Conservation (phyloP, 768 basidiomycete species). For the Macrocybe gigantea region DNA sequence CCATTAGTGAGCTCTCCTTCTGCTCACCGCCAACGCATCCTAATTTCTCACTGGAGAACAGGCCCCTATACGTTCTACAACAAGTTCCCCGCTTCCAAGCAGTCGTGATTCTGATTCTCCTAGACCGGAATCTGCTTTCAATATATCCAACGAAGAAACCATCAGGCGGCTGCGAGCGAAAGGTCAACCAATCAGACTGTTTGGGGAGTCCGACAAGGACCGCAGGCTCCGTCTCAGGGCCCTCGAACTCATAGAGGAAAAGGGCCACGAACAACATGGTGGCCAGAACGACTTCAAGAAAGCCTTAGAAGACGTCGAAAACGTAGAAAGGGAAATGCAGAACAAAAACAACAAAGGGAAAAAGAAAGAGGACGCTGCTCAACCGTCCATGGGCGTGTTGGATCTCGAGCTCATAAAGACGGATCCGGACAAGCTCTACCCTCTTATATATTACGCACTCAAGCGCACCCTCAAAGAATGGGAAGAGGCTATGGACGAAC, state of each 20-base stretch:
- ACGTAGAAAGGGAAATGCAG: conserved; percentile 60
- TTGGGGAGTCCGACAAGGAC: conserved; percentile 95
- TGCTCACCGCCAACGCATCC: conserved; percentile 10
- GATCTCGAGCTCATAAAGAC: conserved; percentile 81
- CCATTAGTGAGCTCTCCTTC: conserved; percentile 37
- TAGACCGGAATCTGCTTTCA: conserved; percentile 58
- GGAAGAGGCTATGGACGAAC: conserved; percentile 91
- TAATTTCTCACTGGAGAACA: conserved; percentile 44
- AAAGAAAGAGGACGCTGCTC: conserved; percentile 60
- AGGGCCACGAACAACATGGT: conserved; percentile 68
- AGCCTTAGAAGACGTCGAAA: conserved; percentile 83
- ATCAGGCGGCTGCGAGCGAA: conserved; percentile 84
- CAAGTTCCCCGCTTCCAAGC: conserved; percentile 36
- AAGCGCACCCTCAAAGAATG: conserved; percentile 93
- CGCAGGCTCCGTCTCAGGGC: conserved; percentile 85
- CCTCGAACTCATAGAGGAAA: conserved; percentile 92
- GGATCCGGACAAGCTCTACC: conserved; percentile 93
- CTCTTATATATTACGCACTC: conserved; percentile 92
- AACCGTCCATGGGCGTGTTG: conserved; percentile 50
- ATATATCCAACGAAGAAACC: conserved; percentile 91
- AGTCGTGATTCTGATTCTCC: conserved; percentile 29
- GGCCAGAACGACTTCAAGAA: conserved; percentile 96
- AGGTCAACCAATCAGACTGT: conserved; percentile 91
- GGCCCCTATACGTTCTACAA: conserved; percentile 31
- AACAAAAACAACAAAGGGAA: conserved; percentile 54